Evolutionary conservation across 495 filamentous ascomycete genomes (phyloP).

Genomic region (Cryomyces antarcticus): DNA sequence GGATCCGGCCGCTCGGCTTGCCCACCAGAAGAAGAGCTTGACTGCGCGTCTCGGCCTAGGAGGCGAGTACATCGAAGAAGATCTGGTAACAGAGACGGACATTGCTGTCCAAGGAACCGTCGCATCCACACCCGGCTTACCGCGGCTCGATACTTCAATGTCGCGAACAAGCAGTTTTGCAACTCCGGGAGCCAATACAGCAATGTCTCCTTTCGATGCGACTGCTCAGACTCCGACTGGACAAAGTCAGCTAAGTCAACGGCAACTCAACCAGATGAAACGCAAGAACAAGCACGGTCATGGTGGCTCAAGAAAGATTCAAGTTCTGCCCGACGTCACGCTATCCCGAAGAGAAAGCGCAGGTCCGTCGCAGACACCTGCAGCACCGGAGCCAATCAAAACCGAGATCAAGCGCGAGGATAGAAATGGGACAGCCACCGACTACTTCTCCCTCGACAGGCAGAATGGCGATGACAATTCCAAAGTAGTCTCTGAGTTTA

Average conservation of each 20-base stretch:
- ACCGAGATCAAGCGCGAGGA: conserved; percentile 35
- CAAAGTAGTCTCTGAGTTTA: conserved; percentile 90
- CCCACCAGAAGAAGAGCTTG: conserved; percentile 78
- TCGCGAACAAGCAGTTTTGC: conserved; percentile 27
- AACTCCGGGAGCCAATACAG: conserved; percentile 20
- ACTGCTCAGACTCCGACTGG: conserved; percentile 31
- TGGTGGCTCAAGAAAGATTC: conserved; percentile 64
- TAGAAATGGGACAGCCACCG: conserved; percentile 28
- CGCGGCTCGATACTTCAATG: conserved; percentile 25
- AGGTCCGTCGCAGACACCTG: conserved; percentile 42
- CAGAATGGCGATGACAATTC: conserved; percentile 61
- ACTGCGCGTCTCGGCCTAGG: conserved; percentile 60
- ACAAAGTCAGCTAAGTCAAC: conserved; percentile 60
- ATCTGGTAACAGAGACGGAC: conserved; percentile 47
- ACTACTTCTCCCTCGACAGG: conserved; percentile 78
- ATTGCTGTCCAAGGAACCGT: conserved; percentile 19
- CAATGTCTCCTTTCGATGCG: conserved; percentile 30
- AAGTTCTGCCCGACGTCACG: conserved; percentile 59
- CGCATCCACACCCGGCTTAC: conserved; percentile 20
- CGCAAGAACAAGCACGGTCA: conserved; percentile 36
- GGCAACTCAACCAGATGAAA: conserved; percentile 86
- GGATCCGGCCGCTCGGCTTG: conserved; percentile 59
- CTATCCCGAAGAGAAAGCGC: conserved; percentile 47
- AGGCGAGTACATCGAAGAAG: conserved; percentile 70
- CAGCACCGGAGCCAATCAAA: conserved; percentile 45